Evolutionary conservation across 1,284 basidiomycete species (phyloP).

Genomic region (Pterulicium gracile): DNA sequence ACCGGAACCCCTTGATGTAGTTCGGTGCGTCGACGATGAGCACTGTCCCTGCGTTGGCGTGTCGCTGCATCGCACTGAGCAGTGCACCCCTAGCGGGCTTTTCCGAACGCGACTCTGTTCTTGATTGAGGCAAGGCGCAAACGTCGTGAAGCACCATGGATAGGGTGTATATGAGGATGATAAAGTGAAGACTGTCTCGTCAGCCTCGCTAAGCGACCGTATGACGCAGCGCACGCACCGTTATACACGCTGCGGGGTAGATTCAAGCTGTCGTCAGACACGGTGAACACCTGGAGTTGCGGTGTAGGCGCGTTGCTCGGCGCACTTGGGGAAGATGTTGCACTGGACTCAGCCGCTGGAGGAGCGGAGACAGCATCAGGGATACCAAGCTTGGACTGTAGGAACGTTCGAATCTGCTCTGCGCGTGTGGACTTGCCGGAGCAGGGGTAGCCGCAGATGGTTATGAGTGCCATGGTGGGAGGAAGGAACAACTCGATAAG

Average conservation of each 20-base stretch:
- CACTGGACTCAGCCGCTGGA: too few species aligned
- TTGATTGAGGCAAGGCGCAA: slow-evolving; percentile 4
- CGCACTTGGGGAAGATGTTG: too few species aligned
- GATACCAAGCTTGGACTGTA: slow-evolving; percentile 46
- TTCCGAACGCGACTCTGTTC: slow-evolving; percentile 71
- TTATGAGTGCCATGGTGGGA: slow-evolving; percentile 81
- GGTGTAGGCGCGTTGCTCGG: too few species aligned
- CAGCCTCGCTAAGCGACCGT: too few species aligned
- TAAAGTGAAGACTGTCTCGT: too few species aligned
- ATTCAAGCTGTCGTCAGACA: slow-evolving; percentile 73
- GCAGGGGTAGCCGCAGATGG: slow-evolving; percentile 83
- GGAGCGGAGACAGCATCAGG: slow-evolving; percentile 34
- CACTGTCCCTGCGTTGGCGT: slow-evolving; percentile 63
- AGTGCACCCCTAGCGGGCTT: slow-evolving; percentile 83
- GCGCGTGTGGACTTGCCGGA: slow-evolving; percentile 81
- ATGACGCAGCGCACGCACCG: slow-evolving; percentile 48
- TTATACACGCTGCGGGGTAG: slow-evolving; percentile 63
- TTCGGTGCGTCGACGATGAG: slow-evolving; percentile 88
- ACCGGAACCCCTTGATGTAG: slow-evolving; percentile 96
- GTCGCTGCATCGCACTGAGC: slow-evolving; percentile 79
- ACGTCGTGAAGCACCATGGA: slow-evolving; percentile 2
- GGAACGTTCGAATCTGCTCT: slow-evolving; percentile 48
- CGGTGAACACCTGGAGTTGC: slow-evolving; percentile 45
- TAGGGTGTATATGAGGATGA: slow-evolving; percentile 7
- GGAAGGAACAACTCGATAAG: too few species aligned